Conservation (phyloP, 2,329 filamentous ascomycete species). For the Biscogniauxia mediterranea region DNA sequence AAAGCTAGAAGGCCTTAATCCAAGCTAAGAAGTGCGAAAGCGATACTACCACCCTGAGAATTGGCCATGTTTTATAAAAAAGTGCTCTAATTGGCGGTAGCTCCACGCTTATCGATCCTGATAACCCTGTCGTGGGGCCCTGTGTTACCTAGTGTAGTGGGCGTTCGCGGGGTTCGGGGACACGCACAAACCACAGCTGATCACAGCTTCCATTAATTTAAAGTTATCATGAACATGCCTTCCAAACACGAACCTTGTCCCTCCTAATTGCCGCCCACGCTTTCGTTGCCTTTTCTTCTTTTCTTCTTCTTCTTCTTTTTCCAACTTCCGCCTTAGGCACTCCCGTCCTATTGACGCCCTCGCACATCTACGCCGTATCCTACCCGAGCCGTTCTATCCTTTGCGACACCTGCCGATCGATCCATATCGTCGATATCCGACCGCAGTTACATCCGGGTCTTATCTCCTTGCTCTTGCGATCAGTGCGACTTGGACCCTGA, state of each 20-base stretch:
- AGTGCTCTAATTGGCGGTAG: slow-evolving; percentile 14
- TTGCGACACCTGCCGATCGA: not conserved
- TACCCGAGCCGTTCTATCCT: not conserved
- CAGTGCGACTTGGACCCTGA: not conserved
- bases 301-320: not conserved
- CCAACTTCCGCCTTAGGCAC: not conserved
- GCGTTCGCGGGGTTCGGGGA: slow-evolving; percentile 16
- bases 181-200: slow-evolving; percentile 11
- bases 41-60: not conserved
- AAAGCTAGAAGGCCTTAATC: not conserved
- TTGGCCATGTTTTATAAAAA: slow-evolving; percentile 10
- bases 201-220: slow-evolving; percentile 4
- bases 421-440: slow-evolving; percentile 1
- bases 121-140: not conserved
- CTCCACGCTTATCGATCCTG: not conserved
- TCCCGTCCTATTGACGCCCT: not conserved
- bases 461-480: slow-evolving; percentile 9
- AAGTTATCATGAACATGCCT: not conserved
- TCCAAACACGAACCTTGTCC: slow-evolving; percentile 11
- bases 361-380: not conserved
- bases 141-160: not conserved
- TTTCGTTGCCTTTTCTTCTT: not conserved
- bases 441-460: slow-evolving; percentile 9
- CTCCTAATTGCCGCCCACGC: not conserved
- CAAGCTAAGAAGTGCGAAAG: not conserved